Evolutionary conservation across 306 rosid genomes (phyloP), one percentile per base, ranked within the genome.

Genomic region (Glycine latifolia): DNA sequence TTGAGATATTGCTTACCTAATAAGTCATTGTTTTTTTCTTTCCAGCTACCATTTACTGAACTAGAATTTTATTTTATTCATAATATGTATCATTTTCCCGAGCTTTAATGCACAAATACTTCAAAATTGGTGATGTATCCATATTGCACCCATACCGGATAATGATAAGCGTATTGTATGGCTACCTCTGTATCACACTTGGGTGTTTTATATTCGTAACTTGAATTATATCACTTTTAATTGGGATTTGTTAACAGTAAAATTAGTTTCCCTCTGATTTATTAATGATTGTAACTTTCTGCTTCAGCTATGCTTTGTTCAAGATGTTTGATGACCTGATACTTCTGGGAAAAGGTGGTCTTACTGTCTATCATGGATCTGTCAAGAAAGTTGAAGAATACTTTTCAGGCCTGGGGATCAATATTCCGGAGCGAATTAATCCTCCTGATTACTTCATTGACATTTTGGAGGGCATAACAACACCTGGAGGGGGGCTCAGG

Each of bases 301-400:
- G 70, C 65, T 85, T 87, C 97, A 95, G 98, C 88, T 93, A 91
- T 85, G 90, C 94, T 69, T 89, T 95, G 90, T 95, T 84, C 97
- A 90, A 90, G 86, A 95, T 95, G 99, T 95, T 95, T 81, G 99
- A 95, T 56, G 99, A 95, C 78, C 83, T 95, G 87, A 76, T 95
- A 82, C 99, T 95, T 85, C 90, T 93, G 72, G 99, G 93, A 83
- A 93, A 93, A 92, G 99, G 99, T n/a, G 99, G 99, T 80, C 89
- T 93, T 14, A 93, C 95, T 16, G 98, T 91, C 79, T 95, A 93
- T 84, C 93, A 95, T 70, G 99, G 99, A 86, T 85, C 99, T 12
- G 87, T 86, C 59, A 95, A 84, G 89, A 84, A 84, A 84, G 94
- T 87, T 76, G 98, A 95, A 82, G 96, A 87, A 76, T 95, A 95